Evolutionary conservation across 441 rosid species (phyloP), one percentile per base, ranked within the genome.

Genomic region (Macaranga tanarius): DNA sequence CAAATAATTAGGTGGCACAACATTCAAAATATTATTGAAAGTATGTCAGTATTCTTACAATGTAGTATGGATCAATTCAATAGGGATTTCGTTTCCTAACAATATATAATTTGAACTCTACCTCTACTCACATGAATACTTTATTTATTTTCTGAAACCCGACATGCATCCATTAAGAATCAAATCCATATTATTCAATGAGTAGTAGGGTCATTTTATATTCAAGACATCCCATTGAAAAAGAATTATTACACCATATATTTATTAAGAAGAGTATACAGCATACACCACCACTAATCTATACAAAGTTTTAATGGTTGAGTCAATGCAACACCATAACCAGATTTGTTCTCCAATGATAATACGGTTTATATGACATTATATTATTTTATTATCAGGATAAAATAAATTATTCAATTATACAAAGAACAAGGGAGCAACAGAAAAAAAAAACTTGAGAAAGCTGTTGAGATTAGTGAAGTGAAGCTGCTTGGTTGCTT

Each of bases 401-500:
- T 65, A 75, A 26, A 65, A 11, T 58, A 67, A 62, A 61, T 64
- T 51, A 65, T 50, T 12, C 17, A 23, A 20, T 23, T n/a, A n/a
- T 42, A 20, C 25, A 73, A 19, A 22, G 34, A 34, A 38, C 7
- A 68, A 54, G 8, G 8, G 19, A 31, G 11, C 51, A 56, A 47
- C n/a, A n/a, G n/a, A n/a, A n/a, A n/a, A n/a, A n/a, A n/a, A n/a
- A n/a, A n/a, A n/a, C 7, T 10, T 25, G 16, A 12, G 28, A 74
- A n/a, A 1, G 79, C 51, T 31, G 56, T 23, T 44, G 51, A 23
- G 70, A 56, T 31, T 42, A 56, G 68, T 48, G 79, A 77, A 48
- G 66, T 34, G 81, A 78, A 79, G 77, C 60, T 22, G 15, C 79
- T 67, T 26, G 75, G 78, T 26, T 75, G 66, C 71, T 76, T 81